phyloP scores from a whole-genome alignment of 2,329 filamentous ascomycete genomes.

The Exophiala sp. region DNA sequence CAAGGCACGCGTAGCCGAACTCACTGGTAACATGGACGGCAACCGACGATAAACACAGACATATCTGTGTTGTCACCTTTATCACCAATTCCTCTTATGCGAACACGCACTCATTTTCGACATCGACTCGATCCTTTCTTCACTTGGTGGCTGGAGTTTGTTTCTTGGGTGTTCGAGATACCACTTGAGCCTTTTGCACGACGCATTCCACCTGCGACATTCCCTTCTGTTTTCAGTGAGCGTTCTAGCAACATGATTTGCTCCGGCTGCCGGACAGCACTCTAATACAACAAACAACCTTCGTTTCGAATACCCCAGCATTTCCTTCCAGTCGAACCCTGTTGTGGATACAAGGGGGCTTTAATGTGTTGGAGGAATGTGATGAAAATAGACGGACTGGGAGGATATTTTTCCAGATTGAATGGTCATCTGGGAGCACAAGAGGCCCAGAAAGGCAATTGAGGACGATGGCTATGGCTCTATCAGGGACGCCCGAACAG shows the following conservation, averaged over 20 bases:
- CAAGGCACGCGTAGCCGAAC: slow-evolving; percentile 91
- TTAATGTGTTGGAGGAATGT: not conserved
- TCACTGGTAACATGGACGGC: slow-evolving; percentile 79
- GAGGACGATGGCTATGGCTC: not conserved
- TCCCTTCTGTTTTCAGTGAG: slow-evolving; percentile 15
- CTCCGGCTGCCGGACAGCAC: slow-evolving; percentile 16
- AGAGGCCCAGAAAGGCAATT: not conserved
- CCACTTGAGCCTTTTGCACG: slow-evolving; percentile 15
- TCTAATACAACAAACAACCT: slow-evolving; percentile 9
- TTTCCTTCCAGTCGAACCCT: not conserved
- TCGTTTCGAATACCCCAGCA: not conserved
- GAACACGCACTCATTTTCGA: not conserved
- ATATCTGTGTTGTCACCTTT: not conserved
- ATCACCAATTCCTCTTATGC: not conserved
- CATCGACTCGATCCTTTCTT: slow-evolving; percentile 1
- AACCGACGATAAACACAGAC: slow-evolving; percentile 24
- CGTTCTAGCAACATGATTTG: slow-evolving; percentile 18
- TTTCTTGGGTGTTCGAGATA: slow-evolving; percentile 17
- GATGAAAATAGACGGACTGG: not conserved
- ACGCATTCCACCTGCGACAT: slow-evolving; percentile 3
- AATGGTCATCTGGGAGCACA: not conserved
- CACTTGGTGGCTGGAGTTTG: slow-evolving; percentile 8
- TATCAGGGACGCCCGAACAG: not conserved
- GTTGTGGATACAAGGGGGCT: slow-evolving; percentile 10
- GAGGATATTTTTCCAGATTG: not conserved